Percentiles rank a stretch among this genome's conserved stretches.
Conservation (phyloP, 2,329 filamentous ascomycete species). For the Scorias spongiosa region DNA sequence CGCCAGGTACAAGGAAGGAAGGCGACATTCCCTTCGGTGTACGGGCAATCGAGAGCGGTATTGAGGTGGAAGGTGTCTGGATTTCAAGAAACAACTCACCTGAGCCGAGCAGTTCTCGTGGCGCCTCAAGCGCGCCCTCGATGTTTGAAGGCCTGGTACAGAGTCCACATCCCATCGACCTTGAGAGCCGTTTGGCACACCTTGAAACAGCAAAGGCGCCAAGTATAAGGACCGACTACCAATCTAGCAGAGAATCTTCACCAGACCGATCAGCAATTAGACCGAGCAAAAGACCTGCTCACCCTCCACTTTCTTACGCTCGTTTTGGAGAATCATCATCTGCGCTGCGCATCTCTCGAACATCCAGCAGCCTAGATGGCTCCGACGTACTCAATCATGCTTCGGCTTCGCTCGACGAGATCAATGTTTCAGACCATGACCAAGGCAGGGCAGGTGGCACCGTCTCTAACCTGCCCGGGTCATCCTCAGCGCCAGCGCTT, state of each 20-base stretch:
- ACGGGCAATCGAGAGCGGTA: conserved; percentile 66
- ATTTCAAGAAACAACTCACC: conserved; percentile 31
- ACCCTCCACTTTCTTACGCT: conserved; percentile 20
- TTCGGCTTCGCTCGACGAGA: conserved; percentile 9
- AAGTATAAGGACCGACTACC: conserved; percentile 3
- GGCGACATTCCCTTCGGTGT: conserved; percentile 72
- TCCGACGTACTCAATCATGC: conserved; percentile 15
- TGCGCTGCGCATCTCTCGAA: conserved; percentile 18
- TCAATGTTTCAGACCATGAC: conserved; percentile 9
- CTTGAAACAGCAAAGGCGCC: conserved; percentile 21
- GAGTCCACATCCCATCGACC: conserved; percentile 4
- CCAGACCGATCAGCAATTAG: conserved; percentile 5
- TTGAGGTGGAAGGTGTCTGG: conserved; percentile 70
- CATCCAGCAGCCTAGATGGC: conserved; percentile 17
- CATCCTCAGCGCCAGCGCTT: conserved; percentile 11
- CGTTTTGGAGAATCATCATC: conserved; percentile 23
- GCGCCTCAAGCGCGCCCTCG: conserved; percentile 9
- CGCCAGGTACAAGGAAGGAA: conserved; percentile 29
- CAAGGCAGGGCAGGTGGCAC: conserved; percentile 9
- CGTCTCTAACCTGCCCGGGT: conserved; percentile 8
- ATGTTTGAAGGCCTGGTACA: conserved; percentile 6
- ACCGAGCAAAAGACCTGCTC: conserved; percentile 12
- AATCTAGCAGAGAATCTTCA: conserved; percentile 7
- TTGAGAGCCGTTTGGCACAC: conserved; percentile 7
- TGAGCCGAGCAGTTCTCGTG: conserved; percentile 11